These are phyloP conservation scores for Spinellus fusiger DNA, from an alignment of 192 early-diverging fungal species.

Conservation along the genomic window DNA sequence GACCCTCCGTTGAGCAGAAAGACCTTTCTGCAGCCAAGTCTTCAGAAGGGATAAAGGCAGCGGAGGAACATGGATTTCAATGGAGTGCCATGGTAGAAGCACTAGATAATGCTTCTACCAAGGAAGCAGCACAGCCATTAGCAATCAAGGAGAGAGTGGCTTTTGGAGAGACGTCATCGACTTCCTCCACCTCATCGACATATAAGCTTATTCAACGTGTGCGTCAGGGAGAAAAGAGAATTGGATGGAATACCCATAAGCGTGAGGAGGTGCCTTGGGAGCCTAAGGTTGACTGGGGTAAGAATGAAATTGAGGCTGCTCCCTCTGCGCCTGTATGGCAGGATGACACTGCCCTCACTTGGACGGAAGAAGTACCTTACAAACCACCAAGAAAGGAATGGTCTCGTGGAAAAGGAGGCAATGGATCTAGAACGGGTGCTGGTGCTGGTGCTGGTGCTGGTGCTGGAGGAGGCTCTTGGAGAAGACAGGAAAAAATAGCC, in stretches of 20 bases:
- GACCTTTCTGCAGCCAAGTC: not conserved
- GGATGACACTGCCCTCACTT: not conserved
- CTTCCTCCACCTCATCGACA: not conserved
- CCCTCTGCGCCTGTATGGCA: not conserved
- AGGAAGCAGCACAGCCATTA: no score
- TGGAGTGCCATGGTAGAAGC: not conserved
- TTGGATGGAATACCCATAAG: constrained; percentile 26
- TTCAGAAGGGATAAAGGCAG: not conserved
- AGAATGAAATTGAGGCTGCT: not conserved
- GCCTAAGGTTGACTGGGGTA: constrained; percentile 19
- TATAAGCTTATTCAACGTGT: constrained; percentile 1
- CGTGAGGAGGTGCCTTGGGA: constrained; percentile 19
- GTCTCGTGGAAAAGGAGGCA: no score
- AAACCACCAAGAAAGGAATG: no score
- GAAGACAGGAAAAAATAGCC: no score
- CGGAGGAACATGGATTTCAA: not conserved
- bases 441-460: no score
- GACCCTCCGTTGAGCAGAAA: no score
- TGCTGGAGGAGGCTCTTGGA: no score
- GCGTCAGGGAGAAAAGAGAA: not conserved
- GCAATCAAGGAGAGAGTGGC: not conserved
- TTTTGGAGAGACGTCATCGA: not conserved
- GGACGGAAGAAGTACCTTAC: no score
- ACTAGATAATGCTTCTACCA: not conserved
- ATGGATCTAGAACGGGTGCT: no score